Evolutionary conservation across 1,139 yeast genomes (phyloP), one percentile per base, ranked within the genome.

Genomic region (Saccharomyces hybrid): DNA sequence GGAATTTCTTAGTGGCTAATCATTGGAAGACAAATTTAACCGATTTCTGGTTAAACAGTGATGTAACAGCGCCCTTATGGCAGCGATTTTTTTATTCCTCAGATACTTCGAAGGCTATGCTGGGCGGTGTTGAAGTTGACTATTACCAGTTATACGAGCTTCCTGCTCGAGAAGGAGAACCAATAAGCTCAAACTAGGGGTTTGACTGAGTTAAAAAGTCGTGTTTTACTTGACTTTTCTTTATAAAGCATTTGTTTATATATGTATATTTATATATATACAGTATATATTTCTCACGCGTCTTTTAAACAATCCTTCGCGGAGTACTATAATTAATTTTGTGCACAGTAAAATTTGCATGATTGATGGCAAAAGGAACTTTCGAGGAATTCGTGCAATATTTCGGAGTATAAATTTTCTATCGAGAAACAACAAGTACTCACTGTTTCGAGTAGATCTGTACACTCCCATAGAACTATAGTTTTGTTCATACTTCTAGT

Each of bases 21-120:
- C 44, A 75, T 0, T 56, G 81, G 54, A 77, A 70, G 52, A 81
- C 76, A 57, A 86, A 86, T 61, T 78, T 83, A 76, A 67, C 76
- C 29, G 91, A 86, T 64, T 86, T 86, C 62, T 82, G 88, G 83
- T 77, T 84, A 44, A 72, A 84, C 29, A 81, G 84, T 48, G 75
- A 75, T 53, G 59, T 48, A 52, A 54, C 81, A 51, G 62, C 70
- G 47, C 67, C 74, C 58, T 63, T 71, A 44, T 69, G 78, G 72
- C 76, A 81, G 69, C 77, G 78, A 58, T 60, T 85, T 4, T 73
- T 82, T 58, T 75, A 74, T 55, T 71, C 83, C 52, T 86, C 89
- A 0, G 73, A 77, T 6, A 75, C 75, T 49, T 87, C 86, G 3
- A 88, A 83, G 57, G 83, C 82, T 49, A 78, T 80, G 57, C 71